Conservation (phyloP, 768 basidiomycete genomes). For the Amyloporia xantha region DNA sequence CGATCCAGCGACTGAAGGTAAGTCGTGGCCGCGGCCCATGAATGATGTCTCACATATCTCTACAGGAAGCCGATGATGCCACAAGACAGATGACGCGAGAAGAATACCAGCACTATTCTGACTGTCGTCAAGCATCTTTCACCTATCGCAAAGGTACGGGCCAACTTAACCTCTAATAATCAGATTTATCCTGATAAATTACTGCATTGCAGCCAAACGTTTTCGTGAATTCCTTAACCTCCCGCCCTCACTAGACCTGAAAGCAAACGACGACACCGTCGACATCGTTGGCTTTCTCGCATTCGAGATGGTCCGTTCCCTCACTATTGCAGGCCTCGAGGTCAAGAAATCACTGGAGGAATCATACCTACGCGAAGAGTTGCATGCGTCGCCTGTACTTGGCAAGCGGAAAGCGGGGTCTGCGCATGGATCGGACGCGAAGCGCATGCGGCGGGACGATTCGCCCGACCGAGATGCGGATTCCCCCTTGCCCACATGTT, state of each 20-base stretch:
- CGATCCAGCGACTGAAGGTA: constrained; percentile 80
- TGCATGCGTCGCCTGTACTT: constrained; percentile 49
- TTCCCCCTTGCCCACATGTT: constrained; percentile 58
- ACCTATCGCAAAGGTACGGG: constrained; percentile 87
- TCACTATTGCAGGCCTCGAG: constrained; percentile 82
- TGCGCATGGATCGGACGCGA: constrained; percentile 30
- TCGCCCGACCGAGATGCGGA: constrained; percentile 50
- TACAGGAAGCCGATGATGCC: constrained; percentile 90
- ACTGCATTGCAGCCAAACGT: constrained; percentile 63
- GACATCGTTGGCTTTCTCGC: constrained; percentile 97
- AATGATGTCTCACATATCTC: background rate
- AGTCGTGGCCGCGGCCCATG: background rate
- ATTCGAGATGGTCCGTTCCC: constrained; percentile 93
- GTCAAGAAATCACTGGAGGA: constrained; percentile 79
- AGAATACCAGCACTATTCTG: constrained; percentile 95
- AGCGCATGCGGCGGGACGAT: constrained; percentile 40
- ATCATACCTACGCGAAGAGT: constrained; percentile 55
- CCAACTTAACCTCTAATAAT: background rate
- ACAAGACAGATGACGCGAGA: constrained; percentile 95
- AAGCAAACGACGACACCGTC: constrained; percentile 88
- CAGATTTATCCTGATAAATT: background rate
- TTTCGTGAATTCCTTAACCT: constrained; percentile 94
- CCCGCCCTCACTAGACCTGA: constrained; percentile 78
- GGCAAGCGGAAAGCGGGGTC: constrained; percentile 60
- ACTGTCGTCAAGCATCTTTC: constrained; percentile 94